phyloP scores from a whole-genome alignment of 352 stramenopile species.

The Phytophthora crassamura region DNA sequence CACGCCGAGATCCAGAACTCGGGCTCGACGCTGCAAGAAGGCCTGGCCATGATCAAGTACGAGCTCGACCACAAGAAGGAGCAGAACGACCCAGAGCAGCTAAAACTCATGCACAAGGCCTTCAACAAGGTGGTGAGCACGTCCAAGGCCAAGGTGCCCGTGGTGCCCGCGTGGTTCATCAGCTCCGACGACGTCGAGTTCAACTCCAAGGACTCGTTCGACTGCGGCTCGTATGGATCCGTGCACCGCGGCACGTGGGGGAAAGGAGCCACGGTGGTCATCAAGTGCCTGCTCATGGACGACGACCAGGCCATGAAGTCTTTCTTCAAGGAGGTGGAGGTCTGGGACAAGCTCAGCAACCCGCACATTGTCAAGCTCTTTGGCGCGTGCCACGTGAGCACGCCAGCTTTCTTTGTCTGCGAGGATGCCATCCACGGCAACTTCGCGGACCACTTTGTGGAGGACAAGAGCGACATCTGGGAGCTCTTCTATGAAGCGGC shows the following conservation, averaged over 20 bases:
- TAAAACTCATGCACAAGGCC: slow-evolving; percentile 32
- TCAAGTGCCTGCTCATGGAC: slow-evolving; percentile 46
- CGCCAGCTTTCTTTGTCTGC: too few relatives aligned
- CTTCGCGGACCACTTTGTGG: slow-evolving; percentile 39
- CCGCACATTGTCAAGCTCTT: slow-evolving; percentile 52
- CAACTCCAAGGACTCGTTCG: slow-evolving; percentile 22
- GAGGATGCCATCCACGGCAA: too few relatives aligned
- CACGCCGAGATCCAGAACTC: slow-evolving; percentile 16
- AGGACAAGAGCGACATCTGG: too few relatives aligned
- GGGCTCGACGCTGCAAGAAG: slow-evolving; percentile 9
- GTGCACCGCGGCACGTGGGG: slow-evolving; percentile 25
- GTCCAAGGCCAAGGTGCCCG: slow-evolving; percentile 28
- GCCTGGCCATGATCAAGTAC: slow-evolving; percentile 37
- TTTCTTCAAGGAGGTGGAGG: slow-evolving; percentile 48
- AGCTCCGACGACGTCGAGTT: slow-evolving; percentile 35
- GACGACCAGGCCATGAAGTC: slow-evolving; percentile 33
- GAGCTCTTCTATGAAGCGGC: too few relatives aligned
- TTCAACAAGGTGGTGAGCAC: slow-evolving; percentile 31
- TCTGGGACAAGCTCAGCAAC: slow-evolving; percentile 46
- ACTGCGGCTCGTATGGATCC: slow-evolving; percentile 26
- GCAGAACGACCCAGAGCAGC: slow-evolving; percentile 24
- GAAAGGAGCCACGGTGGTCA: slow-evolving; percentile 40
- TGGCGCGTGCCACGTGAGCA: slow-evolving; percentile 59
- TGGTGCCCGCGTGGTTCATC: slow-evolving; percentile 36
- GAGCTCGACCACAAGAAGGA: slow-evolving; percentile 32